Base-by-base conservation (phyloP, 495 filamentous ascomycete species). In the Aspergillus diversus region DNA sequence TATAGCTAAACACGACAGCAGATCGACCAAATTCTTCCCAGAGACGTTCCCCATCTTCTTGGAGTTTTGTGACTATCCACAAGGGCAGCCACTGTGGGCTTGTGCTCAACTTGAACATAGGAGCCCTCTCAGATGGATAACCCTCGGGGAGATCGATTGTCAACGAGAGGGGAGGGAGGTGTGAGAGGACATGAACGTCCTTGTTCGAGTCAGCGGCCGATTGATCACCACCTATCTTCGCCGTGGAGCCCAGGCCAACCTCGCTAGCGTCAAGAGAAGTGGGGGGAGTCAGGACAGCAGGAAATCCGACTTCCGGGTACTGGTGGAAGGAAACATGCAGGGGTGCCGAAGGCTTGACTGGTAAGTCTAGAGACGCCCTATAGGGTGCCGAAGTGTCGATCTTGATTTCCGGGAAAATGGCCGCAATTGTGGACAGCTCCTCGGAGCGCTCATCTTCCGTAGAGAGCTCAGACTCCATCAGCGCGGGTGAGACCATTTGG, bases 371-470 rank as follows among this genome's bases (percentile, higher is more conserved):
- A 6, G 81, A 83, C 3, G 91, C 87, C 54, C 81, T 83, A 71
- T 88, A 89, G 3, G 84, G 84, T 5, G 64, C 66, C 5, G 82
- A 69, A 5, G 83, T 76, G 57, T 86, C 81, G 35, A 90, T 74
- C 34, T 81, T 79, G 15, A 97, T 85, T 73, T 99, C 95, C 17
- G 94, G 94, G 65, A 86, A 99, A 64, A 99, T 98, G 68, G 93
- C 90, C 13, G 83, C 80, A 49, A 98, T 87, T n/a, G 92, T 87
- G 51, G 84, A 86, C 53, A 99, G 82, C 75, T 99, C 95, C 15
- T 88, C 80, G 16, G 87, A 81, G 58, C 95, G 91, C 63, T 90
- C 85, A 68, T 92, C 90, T 27, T 81, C 84, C 35, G 68, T 64
- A 42, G 67, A 52, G n/a, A 59, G 43, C 8, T 69, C 71, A 35